phyloP scores from a whole-genome alignment of 441 rosid genomes.

The Capsella rubella region DNA sequence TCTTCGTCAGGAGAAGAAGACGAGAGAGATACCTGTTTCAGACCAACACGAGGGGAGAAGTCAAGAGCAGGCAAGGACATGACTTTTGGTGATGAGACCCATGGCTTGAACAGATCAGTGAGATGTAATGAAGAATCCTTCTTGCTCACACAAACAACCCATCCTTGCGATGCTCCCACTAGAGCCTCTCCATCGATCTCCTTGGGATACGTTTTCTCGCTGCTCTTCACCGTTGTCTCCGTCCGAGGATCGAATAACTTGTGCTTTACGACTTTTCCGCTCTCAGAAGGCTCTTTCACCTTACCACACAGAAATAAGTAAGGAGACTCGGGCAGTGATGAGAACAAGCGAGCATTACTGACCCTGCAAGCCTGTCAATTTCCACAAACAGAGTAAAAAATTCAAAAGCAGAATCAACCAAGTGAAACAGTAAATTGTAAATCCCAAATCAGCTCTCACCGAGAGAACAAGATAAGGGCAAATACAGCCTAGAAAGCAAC shows the following conservation, averaged over 20 bases:
- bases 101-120: neutral
- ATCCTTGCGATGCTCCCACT: neutral
- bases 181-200: neutral
- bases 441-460: too few relatives aligned
- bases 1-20: constrained; percentile 10
- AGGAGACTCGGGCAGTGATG: neutral
- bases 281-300: neutral
- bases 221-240: neutral
- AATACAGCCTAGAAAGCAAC: too few relatives aligned
- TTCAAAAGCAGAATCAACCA: neutral
- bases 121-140: neutral
- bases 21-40: neutral
- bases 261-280: neutral
- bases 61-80: constrained; percentile 3
- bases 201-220: neutral
- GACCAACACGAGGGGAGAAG: neutral
- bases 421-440: too few relatives aligned
- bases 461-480: too few relatives aligned
- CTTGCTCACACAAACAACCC: neutral
- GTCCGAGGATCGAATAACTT: neutral
- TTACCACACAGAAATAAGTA: neutral
- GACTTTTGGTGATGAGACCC: neutral
- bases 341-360: neutral
- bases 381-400: too few relatives aligned
- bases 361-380: too few relatives aligned